A percentile compares a stretch with the other conserved stretches of the same genome.
These are phyloP conservation scores for Scedosporium apiospermum DNA, from an alignment of 2,329 filamentous ascomycete genomes.

Conservation along the genomic window DNA sequence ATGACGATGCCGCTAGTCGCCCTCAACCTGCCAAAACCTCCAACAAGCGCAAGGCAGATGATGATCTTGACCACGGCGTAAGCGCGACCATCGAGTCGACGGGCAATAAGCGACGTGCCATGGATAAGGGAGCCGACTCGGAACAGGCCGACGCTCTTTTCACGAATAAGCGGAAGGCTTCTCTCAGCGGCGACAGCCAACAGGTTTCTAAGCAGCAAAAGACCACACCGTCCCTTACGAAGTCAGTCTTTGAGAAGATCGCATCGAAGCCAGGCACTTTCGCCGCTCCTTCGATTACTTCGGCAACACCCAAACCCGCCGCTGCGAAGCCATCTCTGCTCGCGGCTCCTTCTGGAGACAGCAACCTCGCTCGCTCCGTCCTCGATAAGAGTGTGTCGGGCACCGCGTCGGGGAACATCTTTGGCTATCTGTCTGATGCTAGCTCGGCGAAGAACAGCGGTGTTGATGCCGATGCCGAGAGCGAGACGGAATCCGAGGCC, in stretches of 20 bases:
- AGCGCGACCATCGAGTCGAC: constrained; percentile 23
- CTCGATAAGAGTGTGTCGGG: constrained; percentile 28
- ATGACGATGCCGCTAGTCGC: constrained; percentile 16
- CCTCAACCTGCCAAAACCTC: constrained; percentile 24
- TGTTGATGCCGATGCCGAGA: constrained; percentile 36
- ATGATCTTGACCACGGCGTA: constrained; percentile 32
- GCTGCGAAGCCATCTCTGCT: not conserved
- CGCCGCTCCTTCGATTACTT: constrained; percentile 10
- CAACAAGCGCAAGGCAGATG: constrained; percentile 47
- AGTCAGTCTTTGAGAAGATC: constrained; percentile 47
- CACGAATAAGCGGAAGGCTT: constrained; percentile 45
- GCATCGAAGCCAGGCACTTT: constrained; percentile 27
- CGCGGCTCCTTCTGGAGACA: constrained; percentile 13
- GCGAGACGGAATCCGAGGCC: constrained; percentile 32
- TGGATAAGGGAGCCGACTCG: constrained; percentile 23
- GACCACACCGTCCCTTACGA: constrained; percentile 40
- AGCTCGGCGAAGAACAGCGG: constrained; percentile 47
- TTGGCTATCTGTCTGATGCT: constrained; percentile 48
- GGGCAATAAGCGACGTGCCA: constrained; percentile 36
- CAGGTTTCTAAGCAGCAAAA: constrained; percentile 43
- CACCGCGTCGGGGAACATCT: constrained; percentile 38
- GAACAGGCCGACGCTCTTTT: constrained; percentile 20
- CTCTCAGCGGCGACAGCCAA: constrained; percentile 29
- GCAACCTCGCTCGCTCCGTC: constrained; percentile 31
- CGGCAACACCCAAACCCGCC: not conserved